Conservation (phyloP, 805 yeast genomes). For the Naumovozyma dairenensis region DNA sequence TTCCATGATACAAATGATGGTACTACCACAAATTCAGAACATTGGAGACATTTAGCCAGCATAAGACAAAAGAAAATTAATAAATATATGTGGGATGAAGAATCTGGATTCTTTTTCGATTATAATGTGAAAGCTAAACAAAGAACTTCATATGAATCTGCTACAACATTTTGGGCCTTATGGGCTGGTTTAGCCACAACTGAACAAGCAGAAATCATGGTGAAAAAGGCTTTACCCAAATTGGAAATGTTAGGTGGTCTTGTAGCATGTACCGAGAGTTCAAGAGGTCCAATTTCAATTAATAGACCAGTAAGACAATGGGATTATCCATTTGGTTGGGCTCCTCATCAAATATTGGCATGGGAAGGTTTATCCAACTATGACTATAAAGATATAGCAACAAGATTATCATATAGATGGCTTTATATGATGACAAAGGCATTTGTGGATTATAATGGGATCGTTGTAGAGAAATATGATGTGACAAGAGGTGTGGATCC, state of each 20-base stretch:
- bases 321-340: conserved; percentile 99
- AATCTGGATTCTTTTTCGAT: conserved; percentile 71
- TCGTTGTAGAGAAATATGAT: conserved; percentile 91
- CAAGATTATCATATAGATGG: conserved; percentile 80
- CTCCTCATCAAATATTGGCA: conserved; percentile 91
- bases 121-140: conserved; percentile 52
- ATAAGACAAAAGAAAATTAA: conserved; percentile 46
- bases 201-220: conserved; percentile 59
- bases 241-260: conserved; percentile 86
- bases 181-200: conserved; percentile 68
- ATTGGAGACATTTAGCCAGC: conserved; percentile 57
- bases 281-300: conserved; percentile 62
- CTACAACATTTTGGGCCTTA: conserved; percentile 85
- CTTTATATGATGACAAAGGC: conserved; percentile 79
- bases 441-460: conserved; percentile 86
- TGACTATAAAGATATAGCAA: conserved; percentile 54
- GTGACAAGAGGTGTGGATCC: conserved; percentile 78
- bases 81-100: conserved; percentile 75
- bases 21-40: conserved; percentile 34
- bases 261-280: conserved; percentile 68
- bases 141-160: conserved; percentile 67
- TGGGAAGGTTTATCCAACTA: conserved; percentile 80
- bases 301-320: conserved; percentile 86
- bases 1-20: conserved; percentile 34
- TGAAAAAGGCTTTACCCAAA: conserved; percentile 47